Evolutionary conservation across 176 grass and related monocot species (phyloP).

Genomic region (Aegilops tauschii): DNA sequence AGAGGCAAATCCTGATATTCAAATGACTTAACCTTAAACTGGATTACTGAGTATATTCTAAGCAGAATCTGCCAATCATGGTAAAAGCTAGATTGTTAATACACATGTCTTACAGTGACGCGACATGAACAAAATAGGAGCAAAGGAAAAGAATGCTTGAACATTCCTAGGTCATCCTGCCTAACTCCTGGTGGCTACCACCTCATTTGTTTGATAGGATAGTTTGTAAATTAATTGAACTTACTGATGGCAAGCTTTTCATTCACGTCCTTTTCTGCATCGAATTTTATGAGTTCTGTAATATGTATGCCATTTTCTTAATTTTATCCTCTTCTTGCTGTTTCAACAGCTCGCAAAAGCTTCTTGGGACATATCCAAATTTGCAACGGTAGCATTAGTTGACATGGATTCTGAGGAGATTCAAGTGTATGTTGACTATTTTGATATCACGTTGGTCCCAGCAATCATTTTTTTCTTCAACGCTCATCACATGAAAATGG

Average conservation of each 20-base stretch:
- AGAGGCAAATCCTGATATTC: not conserved
- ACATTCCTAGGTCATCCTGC: not conserved
- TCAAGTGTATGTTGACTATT: slow-evolving; percentile 84
- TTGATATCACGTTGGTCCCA: slow-evolving; percentile 82
- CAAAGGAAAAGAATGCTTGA: not conserved
- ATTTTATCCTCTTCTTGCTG: not conserved
- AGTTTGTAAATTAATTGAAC: not conserved
- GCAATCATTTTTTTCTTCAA: slow-evolving; percentile 95
- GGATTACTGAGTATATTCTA: not conserved
- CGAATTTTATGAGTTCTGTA: not conserved
- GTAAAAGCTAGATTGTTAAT: not conserved
- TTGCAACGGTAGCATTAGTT: slow-evolving; percentile 56
- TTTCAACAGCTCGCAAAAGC: slow-evolving; percentile 58
- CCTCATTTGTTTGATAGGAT: not conserved
- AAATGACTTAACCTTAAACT: not conserved
- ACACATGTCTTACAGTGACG: not conserved
- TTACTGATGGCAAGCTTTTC: not conserved
- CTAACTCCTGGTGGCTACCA: not conserved
- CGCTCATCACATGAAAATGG: slow-evolving; percentile 97
- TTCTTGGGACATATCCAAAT: slow-evolving; percentile 65
- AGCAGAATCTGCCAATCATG: not conserved
- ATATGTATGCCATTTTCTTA: not conserved
- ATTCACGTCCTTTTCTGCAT: not conserved
- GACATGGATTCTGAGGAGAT: slow-evolving; percentile 75
- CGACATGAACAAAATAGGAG: not conserved